Evolutionary conservation across 495 filamentous ascomycete genomes (phyloP), one percentile per base, ranked within the genome.

Genomic region (Penicillium paradoxum): DNA sequence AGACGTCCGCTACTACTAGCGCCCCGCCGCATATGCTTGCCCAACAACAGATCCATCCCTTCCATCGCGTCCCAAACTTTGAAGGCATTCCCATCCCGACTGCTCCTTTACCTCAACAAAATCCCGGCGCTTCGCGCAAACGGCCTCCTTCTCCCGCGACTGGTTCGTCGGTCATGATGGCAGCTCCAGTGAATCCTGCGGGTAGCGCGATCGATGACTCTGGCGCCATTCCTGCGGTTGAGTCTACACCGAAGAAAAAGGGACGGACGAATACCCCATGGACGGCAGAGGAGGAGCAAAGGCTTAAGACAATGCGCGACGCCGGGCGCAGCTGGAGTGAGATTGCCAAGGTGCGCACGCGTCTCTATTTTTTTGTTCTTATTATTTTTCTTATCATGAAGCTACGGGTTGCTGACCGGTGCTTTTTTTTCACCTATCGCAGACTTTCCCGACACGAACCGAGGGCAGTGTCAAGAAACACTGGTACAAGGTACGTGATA

Each of bases 391-490:
- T 38, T 18, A 36, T 25, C 4, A n/a, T 45, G 36, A 36, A 53
- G 37, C 29, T 30, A 22, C 44, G 34, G 48, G 39, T 42, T 39
- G 37, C 50, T 62, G 33, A 53, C 47, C n/a, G 46, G 45, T 11
- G 29, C 1, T 25, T 71, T 74, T 48, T 21, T 39, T 33, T 47
- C n/a, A 73, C 58, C 44, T 46, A 49, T 61, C 34, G 36, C 63
- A 95, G 89, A 91, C 87, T 9, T 98, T 98, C 70, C 93, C 93
- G 14, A 83, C 81, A 15, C 79, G 93, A 57, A 98, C 93, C 19
- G 93, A 98, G 69, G 93, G 93, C 15, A 96, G 90, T 63, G 93
- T 98, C 10, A 98, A 98, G 79, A 98, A 98, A 74, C 93, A 98
- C 69, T 98, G 93, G 93, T 98, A 98, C 68, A 98, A 98, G 81